Evolutionary conservation across 495 filamentous ascomycete genomes (phyloP).

Genomic region (Glarea lozoyensis): DNA sequence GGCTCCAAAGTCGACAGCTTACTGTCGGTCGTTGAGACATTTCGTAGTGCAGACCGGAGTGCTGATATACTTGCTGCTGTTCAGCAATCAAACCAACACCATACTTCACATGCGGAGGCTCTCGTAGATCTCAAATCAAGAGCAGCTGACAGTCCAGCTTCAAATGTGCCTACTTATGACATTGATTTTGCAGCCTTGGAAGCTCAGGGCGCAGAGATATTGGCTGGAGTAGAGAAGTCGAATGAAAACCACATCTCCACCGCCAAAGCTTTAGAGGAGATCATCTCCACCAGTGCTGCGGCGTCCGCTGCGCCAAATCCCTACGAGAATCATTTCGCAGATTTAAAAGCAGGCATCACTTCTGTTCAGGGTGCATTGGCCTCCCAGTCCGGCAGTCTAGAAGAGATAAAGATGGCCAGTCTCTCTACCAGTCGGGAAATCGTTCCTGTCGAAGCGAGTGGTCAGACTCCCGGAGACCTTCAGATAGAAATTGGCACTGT

Average conservation of each 20-base stretch:
- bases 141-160: neutral
- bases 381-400: constrained; percentile 1
- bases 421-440: constrained; percentile 2
- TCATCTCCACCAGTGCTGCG: constrained; percentile 4
- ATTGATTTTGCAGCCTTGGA: constrained; percentile 3
- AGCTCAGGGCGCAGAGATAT: neutral
- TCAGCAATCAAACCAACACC: constrained; percentile 17
- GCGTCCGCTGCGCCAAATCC: neutral
- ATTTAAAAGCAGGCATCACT: constrained; percentile 5
- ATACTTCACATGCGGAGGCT: constrained; percentile 9
- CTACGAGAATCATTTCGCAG: neutral
- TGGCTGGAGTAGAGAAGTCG: constrained; percentile 2
- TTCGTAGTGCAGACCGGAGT: constrained; percentile 10
- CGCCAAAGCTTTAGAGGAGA: constrained; percentile 10
- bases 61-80: constrained; percentile 18
- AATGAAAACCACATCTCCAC: constrained; percentile 9
- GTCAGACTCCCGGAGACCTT: neutral
- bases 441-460: neutral
- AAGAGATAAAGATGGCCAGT: constrained; percentile 6
- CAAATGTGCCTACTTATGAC: neutral
- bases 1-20: constrained; percentile 14
- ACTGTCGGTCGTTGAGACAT: constrained; percentile 10
- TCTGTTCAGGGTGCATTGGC: neutral
- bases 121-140: constrained; percentile 6
- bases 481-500: constrained; percentile 7